Base-by-base conservation (phyloP, 805 yeast species). In the Yamadazyma paraphyllophila region DNA sequence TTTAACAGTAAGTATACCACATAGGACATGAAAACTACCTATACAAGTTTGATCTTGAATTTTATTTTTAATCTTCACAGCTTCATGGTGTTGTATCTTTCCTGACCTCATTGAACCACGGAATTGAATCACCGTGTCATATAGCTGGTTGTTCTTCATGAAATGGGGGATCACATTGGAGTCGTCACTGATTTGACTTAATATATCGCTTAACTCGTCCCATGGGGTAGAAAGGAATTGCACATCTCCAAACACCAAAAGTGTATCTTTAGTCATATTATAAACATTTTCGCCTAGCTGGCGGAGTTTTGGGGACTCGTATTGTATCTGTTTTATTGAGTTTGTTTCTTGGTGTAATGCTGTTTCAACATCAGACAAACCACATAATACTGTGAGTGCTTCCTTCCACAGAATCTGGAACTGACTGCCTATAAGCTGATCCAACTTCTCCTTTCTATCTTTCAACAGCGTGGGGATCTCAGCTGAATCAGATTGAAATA, bases 21-120 rank as follows among this genome's bases (percentile, higher is more conserved):
- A 49, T 63, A 71, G 51, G 7, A 72, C 61, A 50, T 63, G 63
- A 43, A 71, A 71, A 39, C 71, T 61, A 2, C 69, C 73, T 12
- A 69, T 54, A n/a, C 58, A 46, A 1, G 71, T 55, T 13, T 49
- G 45, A 20, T 59, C 60, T 17, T 43, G 49, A 6, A 62, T 60
- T 3, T 17, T 11, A 10, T n/a, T 29, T 11, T 17, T 26, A 20
- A 27, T 17, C 15, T 20, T 20, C 20, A 11, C 4, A 7, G 26
- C 14, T 26, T 41, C 25, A 5, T 36, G 25, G 9, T 17, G 33
- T 17, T 41, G 31, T 47, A 49, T 35, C 31, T 54, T 51, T 1
- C 59, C 64, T 3, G 50, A 44, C 41, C 59, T 53, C 49, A 53
- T 60, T 13, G 60, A 60, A 4, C 71, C 73, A 31, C 53, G 50